Conservation (phyloP, 202 grass and related monocot genomes). For the Setaria viridis region DNA sequence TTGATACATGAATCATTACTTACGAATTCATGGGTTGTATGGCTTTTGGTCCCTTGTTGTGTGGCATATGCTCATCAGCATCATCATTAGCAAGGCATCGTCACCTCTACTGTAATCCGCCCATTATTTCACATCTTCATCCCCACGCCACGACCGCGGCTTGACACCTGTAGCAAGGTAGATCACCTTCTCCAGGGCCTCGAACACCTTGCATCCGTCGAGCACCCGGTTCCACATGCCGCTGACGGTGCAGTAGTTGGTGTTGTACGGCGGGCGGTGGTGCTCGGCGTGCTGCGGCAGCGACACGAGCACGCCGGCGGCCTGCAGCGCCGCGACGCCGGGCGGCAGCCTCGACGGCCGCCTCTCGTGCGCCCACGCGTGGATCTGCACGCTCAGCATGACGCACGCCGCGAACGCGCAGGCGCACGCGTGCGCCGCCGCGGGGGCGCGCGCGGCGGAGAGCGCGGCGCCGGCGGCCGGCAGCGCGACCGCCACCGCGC, state of each 20-base stretch:
- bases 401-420: slow-evolving; percentile 60
- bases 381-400: slow-evolving; percentile 87
- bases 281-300: slow-evolving; percentile 62
- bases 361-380: slow-evolving; percentile 84
- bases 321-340: slow-evolving; percentile 60
- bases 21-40: too few species aligned
- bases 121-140: background rate
- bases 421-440: slow-evolving; percentile 62
- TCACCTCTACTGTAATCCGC: too few species aligned
- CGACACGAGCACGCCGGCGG: slow-evolving; percentile 76
- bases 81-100: too few species aligned
- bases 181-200: slow-evolving; percentile 71
- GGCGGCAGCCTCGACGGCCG: slow-evolving; percentile 52
- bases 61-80: too few species aligned
- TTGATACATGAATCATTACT: too few species aligned
- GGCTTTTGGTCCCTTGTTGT: too few species aligned
- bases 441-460: background rate
- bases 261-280: slow-evolving; percentile 65
- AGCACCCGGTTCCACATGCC: slow-evolving; percentile 73
- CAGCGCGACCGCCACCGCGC: slow-evolving; percentile 47
- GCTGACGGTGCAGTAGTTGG: slow-evolving; percentile 85
- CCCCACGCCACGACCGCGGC: slow-evolving; percentile 61
- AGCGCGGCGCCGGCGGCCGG: slow-evolving; percentile 30
- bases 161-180: slow-evolving; percentile 64
- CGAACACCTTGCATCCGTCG: slow-evolving; percentile 69